Evolutionary conservation across 1,284 basidiomycete genomes (phyloP), one percentile per base, ranked within the genome.

Genomic region (Tremellales sp.): DNA sequence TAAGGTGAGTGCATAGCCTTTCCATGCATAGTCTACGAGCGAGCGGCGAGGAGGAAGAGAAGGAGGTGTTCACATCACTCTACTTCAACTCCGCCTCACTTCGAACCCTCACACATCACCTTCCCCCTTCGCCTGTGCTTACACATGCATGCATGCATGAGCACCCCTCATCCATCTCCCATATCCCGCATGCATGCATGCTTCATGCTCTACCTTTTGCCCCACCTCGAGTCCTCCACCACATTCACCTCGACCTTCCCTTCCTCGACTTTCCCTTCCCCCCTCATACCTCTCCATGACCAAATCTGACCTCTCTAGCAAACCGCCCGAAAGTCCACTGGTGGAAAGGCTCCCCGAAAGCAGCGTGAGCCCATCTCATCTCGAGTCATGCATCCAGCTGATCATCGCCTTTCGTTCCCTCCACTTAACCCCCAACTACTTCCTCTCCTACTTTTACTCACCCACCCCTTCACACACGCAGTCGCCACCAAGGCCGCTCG

Each of bases 251-350:
- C 46, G 22, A 31, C 19, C 41, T 40, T 29, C 35, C 12, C 29
- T 37, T 33, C 27, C 3, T 25, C 40, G 22, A 25, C 6, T 45
- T 27, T 19, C 22, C 25, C 17, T 19, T 26, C 26, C 6, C 31
- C 39, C 25, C 13, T 11, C 19, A n/a, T 26, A 1, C 43, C 4
- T 39, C 40, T 19, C 27, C 3, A 19, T 21, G n/a, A 43, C 25
- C 36, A 23, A 46, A n/a, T n/a, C 50, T 49, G 44, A 51, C 45
- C 21, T n/a, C 51, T 47, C 31, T 65, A 78, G 81, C 82, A 83
- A 78, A 83, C 82, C 65, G 82, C 82, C 54, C 80, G 82, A 64
- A 82, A 82, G 74, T 81, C 81, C 43, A 82, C 81, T 61, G 81
- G 81, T 72, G 77, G 76, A 58, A 79, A 79, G 68, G 78, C 77